Base-by-base conservation (phyloP, 306 rosid genomes). In the Quercus aquifolioides region DNA sequence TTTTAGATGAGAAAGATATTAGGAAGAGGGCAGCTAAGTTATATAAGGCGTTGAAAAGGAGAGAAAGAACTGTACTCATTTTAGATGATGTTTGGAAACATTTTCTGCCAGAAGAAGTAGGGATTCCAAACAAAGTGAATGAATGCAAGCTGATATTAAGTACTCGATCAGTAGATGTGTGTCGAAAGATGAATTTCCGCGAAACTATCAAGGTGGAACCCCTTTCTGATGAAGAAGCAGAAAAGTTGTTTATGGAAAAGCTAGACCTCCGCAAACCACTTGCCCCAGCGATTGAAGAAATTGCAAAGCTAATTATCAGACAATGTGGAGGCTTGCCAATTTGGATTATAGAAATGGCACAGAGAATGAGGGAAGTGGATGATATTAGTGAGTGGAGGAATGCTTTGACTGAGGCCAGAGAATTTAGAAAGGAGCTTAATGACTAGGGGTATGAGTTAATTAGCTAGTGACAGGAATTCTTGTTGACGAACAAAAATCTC, bases 61-160 rank as follows among this genome's bases (percentile, higher is more conserved):
- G 0, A 30, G 28, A 21, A 4, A 69, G 76, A 2, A 3, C 26
- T 4, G 4, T 81, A 0, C 31, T 85, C 10, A 35, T 88, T 76
- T 74, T 88, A 13, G 89, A 85, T 76, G 81, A 85, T 69, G 63
- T 81, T 43, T 88, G 85, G 88, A 19, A 74, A 1, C 54, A 76
- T 35, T 68, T 88, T 33, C 52, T 55, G 46, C 9, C 79, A 3
- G 5, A 74, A 6, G 43, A 74, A 5, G 83, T 81, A 15, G 86
- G 88, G 46, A 76, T 85, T 57, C 68, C 59, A 5, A 6, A 6
- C 1, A 18, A 1, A 20, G 21, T 17, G 28, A 70, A 69, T 28
- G 78, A 76, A 0, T 43, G 72, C 46, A 88, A 76, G 55, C 41
- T 87, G 30, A 76, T 87, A 41, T 8, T 85, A 0, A 78, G 83